Conservation (phyloP, 805 yeast species). For the Starmerella cellae region DNA sequence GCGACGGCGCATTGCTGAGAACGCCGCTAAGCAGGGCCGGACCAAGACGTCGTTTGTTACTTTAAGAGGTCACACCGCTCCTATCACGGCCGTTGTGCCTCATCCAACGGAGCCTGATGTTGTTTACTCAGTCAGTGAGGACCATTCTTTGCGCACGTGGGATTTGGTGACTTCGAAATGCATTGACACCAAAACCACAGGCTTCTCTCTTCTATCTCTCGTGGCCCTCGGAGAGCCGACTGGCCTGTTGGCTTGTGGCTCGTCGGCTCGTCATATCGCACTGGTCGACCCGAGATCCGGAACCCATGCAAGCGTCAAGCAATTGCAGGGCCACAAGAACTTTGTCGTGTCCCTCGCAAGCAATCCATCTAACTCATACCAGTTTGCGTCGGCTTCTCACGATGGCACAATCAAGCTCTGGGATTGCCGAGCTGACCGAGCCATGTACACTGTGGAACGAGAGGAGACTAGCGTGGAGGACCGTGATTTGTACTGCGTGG, state of each 20-base stretch:
- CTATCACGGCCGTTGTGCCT: conserved; percentile 75
- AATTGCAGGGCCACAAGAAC: conserved; percentile 78
- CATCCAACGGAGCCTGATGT: conserved; percentile 64
- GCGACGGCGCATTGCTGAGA: conserved; percentile 68
- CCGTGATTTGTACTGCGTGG: conserved; percentile 70
- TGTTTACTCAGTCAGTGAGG: conserved; percentile 89
- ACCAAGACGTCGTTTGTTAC: conserved; percentile 72
- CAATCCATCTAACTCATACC: conserved; percentile 63
- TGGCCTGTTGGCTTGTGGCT: conserved; percentile 71
- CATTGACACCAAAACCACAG: conserved; percentile 78
- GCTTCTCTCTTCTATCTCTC: conserved; percentile 68
- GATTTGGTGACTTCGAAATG: conserved; percentile 77
- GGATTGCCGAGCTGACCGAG: conserved; percentile 80
- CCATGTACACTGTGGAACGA: conserved; percentile 71
- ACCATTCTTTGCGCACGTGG: conserved; percentile 93
- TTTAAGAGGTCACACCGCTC: conserved; percentile 68
- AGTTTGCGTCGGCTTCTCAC: conserved; percentile 85
- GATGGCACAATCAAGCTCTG: conserved; percentile 92
- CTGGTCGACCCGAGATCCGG: conserved; percentile 79
- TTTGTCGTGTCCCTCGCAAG: conserved; percentile 71
- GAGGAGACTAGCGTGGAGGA: conserved; percentile 34
- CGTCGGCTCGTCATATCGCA: conserved; percentile 93
- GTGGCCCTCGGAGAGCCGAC: conserved; percentile 53
- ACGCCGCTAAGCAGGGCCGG: conserved; percentile 53
- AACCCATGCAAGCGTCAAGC: conserved; percentile 47